Base-by-base conservation (phyloP, 768 basidiomycete species). In the Mycena polygramma region DNA sequence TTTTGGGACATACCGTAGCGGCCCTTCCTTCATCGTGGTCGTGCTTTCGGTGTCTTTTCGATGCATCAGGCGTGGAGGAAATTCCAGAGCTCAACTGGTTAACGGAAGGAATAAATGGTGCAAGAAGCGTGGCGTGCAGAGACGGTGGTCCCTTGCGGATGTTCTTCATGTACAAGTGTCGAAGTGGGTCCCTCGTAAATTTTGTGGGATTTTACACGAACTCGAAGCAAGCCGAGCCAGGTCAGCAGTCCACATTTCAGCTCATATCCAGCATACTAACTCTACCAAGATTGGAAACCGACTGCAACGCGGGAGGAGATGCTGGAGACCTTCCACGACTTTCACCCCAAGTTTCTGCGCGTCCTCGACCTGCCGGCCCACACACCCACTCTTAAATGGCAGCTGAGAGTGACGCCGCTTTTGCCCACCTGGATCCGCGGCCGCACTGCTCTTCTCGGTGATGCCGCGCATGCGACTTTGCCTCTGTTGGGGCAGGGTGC, bases 401-500 rank as follows among this genome's bases (percentile, higher is more conserved):
- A 69, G 61, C 26, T 73, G 14, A 48, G 60, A 19, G 53, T 63
- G 4, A 14, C 62, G 30, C 72, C 72, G 15, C 20, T 59, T 15
- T 30, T 73, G 15, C 72, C 68, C 15, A 73, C 68, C 1, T 73
- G 72, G 72, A 73, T 59, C 43, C 55, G 63, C 7, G 68, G 64
- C 0, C 68, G 64, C 7, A 45, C 67, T 0, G 66, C 64, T 15
- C 54, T 71, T 15, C 37, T 71, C 1, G 71, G 72, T 1, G 71
- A 72, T n/a, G 59, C 68, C 7, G 74, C 76, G 9, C 78, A 79
- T 51, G 78, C 70, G 0, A 79, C 77, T 46, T 68, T 72, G 0
- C 76, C 78, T 8, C 66, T 76, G 24, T 55, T 75, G 19, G 78
- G 73, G 7, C 74, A 76, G 51, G 76, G 77, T 11, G 74, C 74